Percentiles rank a stretch among this genome's conserved stretches.
These are phyloP conservation scores for Diaporthe aspalathi DNA, from an alignment of 2,329 filamentous ascomycete genomes.

Conservation along the genomic window DNA sequence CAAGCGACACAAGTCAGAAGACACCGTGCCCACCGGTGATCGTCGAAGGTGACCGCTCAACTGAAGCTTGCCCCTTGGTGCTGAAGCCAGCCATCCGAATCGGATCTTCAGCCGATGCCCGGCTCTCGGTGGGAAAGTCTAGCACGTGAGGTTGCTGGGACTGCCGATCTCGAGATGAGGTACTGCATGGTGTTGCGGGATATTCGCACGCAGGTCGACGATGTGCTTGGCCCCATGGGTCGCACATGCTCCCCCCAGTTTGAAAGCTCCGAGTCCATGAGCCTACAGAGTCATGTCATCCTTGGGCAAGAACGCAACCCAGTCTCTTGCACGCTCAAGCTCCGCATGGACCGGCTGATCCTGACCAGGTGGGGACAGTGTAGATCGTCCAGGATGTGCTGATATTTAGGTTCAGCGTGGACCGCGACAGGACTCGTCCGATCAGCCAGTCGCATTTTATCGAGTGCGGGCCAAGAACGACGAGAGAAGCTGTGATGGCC, in stretches of 20 bases:
- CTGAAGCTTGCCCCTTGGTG: background rate
- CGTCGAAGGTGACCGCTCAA: background rate
- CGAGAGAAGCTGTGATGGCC: background rate
- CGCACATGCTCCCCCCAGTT: background rate
- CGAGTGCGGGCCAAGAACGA: background rate
- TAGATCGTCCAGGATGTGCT: background rate
- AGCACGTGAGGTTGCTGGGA: background rate
- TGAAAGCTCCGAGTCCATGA: background rate
- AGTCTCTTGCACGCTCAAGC: background rate
- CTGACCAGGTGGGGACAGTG: background rate
- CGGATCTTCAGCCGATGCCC: too few relatives aligned
- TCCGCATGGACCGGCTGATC: background rate
- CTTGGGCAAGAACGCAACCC: background rate
- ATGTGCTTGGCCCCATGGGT: background rate
- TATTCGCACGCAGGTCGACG: conserved; percentile 1
- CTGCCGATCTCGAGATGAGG: background rate
- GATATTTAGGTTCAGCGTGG: background rate
- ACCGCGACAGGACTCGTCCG: background rate
- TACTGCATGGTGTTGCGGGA: background rate
- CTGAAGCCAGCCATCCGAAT: background rate
- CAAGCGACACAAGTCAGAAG: background rate
- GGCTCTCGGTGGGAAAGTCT: background rate
- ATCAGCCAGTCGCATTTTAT: conserved; percentile 10
- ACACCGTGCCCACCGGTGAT: background rate
- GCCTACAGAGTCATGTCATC: background rate